phyloP scores from a whole-genome alignment of 176 grass and related monocot genomes.

The Aegilops umbellulata region DNA sequence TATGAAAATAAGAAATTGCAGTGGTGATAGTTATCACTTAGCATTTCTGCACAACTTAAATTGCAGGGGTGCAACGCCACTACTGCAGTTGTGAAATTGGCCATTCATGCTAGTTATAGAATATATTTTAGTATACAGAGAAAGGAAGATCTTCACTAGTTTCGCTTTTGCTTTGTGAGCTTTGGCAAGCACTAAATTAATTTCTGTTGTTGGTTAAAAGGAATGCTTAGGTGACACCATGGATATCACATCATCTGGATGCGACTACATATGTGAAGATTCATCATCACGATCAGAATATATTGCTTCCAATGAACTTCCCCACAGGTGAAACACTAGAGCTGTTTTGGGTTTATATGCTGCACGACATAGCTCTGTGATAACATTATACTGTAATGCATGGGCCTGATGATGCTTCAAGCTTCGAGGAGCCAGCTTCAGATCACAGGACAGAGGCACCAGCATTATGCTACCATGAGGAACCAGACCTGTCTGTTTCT shows the following conservation, averaged over 20 bases:
- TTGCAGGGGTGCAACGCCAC: neutral
- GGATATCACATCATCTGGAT: slow-evolving; percentile 48
- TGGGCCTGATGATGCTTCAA: slow-evolving; percentile 35
- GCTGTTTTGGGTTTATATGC: slow-evolving; percentile 6
- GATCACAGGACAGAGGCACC: slow-evolving; percentile 25
- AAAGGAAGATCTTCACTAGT: neutral
- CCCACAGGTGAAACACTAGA: slow-evolving; percentile 37
- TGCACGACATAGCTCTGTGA: neutral
- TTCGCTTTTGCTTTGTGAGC: slow-evolving; percentile 16
- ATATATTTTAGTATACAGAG: neutral
- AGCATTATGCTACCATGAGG: slow-evolving; percentile 35
- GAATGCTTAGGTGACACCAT: slow-evolving; percentile 41
- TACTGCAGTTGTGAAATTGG: slow-evolving; percentile 5
- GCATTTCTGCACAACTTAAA: slow-evolving; percentile 1
- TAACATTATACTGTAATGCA: slow-evolving; percentile 14
- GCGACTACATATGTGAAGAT: slow-evolving; percentile 43
- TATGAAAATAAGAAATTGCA: neutral
- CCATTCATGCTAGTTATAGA: neutral
- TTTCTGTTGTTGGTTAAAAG: slow-evolving; percentile 23
- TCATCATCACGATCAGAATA: slow-evolving; percentile 52
- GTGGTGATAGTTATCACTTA: neutral
- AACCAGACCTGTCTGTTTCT: slow-evolving; percentile 20
- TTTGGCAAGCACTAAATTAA: slow-evolving; percentile 15
- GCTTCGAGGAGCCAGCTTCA: slow-evolving; percentile 37
- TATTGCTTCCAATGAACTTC: slow-evolving; percentile 53